These are phyloP conservation scores for Fraxinus albicans DNA, from an alignment of 305 asterid species.

Conservation along the genomic window DNA sequence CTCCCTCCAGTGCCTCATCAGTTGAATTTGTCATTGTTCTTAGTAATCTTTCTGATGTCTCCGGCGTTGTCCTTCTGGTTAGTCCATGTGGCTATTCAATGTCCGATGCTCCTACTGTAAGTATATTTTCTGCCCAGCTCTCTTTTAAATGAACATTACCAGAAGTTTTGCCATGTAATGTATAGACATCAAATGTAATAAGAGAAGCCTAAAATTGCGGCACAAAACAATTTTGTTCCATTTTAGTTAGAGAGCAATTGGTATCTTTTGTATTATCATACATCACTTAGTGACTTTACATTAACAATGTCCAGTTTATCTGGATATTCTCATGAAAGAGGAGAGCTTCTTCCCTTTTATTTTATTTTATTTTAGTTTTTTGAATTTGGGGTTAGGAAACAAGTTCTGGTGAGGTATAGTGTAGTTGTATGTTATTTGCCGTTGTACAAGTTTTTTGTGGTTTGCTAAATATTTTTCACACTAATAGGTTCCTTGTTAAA, in stretches of 20 bases:
- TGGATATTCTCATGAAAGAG: conserved; percentile 12
- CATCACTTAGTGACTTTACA: background rate
- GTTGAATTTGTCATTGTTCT: conserved; percentile 87
- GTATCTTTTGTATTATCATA: background rate
- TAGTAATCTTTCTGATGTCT: conserved; percentile 74
- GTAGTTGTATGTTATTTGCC: background rate
- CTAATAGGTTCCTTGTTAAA: background rate
- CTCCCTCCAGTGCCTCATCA: conserved; percentile 71
- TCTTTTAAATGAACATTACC: conserved; percentile 14
- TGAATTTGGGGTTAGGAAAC: background rate
- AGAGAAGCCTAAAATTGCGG: conserved; percentile 17
- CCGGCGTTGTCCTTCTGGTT: conserved; percentile 79
- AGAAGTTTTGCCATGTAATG: conserved; percentile 13
- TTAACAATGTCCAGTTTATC: conserved; percentile 14
- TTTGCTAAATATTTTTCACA: background rate
- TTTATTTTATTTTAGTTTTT: background rate
- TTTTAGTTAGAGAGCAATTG: background rate
- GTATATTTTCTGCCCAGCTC: conserved; percentile 35
- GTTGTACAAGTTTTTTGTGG: background rate
- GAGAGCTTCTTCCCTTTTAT: conserved; percentile 4
- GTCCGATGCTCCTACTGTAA: conserved; percentile 90
- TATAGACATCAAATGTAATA: conserved; percentile 10
- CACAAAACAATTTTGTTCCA: background rate
- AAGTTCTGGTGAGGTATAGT: background rate
- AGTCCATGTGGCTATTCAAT: conserved; percentile 93